Percentiles rank a stretch among this genome's conserved stretches.
Evolutionary conservation across 768 basidiomycete genomes (phyloP).

Genomic region (Psilocybe cyanescens): DNA sequence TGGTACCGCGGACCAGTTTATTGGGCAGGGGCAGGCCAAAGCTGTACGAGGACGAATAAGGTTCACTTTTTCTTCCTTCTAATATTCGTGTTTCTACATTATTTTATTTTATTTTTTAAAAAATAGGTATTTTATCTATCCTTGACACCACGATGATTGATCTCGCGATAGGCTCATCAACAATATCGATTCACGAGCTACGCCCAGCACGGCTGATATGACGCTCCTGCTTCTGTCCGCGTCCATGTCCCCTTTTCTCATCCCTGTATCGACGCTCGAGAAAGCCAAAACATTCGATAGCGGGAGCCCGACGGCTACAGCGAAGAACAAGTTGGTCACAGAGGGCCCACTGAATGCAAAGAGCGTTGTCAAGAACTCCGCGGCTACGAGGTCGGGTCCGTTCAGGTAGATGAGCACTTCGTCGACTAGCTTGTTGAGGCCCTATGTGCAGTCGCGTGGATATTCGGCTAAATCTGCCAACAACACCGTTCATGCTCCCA

Average conservation of each 20-base stretch:
- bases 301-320: conserved; percentile 36
- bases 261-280: too few relatives aligned
- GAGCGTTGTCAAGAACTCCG: background rate
- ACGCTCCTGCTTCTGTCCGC: conserved; percentile 19
- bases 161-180: conserved; percentile 73
- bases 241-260: too few relatives aligned
- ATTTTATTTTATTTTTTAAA: background rate
- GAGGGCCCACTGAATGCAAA: conserved; percentile 41
- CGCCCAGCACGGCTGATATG: conserved; percentile 58
- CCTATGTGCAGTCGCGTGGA: conserved; percentile 30
- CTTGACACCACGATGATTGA: conserved; percentile 84
- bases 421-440: conserved; percentile 23
- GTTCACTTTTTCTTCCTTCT: conserved; percentile 30
- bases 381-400: too few relatives aligned
- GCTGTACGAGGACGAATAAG: conserved; percentile 58
- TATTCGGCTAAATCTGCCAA: conserved; percentile 5
- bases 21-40: conserved; percentile 51
- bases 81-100: background rate
- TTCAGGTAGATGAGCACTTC: too few relatives aligned
- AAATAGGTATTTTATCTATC: conserved; percentile 61
- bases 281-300: too few relatives aligned
- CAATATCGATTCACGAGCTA: conserved; percentile 78
- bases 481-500: too few relatives aligned
- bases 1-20: conserved; percentile 15
- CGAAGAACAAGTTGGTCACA: conserved; percentile 21